Percentiles rank a stretch among this genome's conserved stretches.
These are phyloP conservation scores for Lyophyllum shimeji DNA, from an alignment of 768 basidiomycete species.

Conservation along the genomic window DNA sequence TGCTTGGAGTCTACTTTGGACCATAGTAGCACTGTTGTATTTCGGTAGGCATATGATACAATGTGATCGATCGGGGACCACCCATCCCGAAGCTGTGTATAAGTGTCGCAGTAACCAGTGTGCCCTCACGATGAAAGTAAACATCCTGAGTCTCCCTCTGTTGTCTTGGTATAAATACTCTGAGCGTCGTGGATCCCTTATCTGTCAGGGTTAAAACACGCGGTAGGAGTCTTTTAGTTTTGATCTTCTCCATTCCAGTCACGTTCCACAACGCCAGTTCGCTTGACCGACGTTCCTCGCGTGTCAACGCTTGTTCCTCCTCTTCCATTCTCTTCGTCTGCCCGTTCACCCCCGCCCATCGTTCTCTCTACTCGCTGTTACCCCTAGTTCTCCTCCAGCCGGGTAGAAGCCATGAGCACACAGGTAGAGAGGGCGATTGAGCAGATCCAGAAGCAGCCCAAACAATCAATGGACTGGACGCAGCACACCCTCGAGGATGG, in stretches of 20 bases:
- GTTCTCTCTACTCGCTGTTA: constrained; percentile 10
- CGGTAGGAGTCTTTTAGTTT: not conserved
- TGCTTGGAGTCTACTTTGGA: constrained; percentile 80
- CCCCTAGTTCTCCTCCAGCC: constrained; percentile 8
- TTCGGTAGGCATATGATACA: constrained; percentile 2
- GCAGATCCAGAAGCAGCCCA: constrained; percentile 54
- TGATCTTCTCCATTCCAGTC: constrained; percentile 16
- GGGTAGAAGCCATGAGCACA: constrained; percentile 37
- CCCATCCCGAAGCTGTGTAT: not conserved
- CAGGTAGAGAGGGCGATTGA: constrained; percentile 69
- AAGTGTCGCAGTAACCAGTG: not conserved
- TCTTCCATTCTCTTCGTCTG: constrained; percentile 8
- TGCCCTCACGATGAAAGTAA: not conserved
- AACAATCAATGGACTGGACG: constrained; percentile 83
- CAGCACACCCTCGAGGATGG: constrained; percentile 94
- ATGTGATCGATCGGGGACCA: constrained; percentile 3
- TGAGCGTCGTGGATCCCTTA: not conserved
- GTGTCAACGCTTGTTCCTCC: constrained; percentile 13
- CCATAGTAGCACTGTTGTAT: constrained; percentile 21
- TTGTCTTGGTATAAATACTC: not conserved
- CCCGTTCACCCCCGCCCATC: constrained; percentile 7
- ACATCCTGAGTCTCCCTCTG: not conserved
- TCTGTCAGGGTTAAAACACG: constrained; percentile 3
- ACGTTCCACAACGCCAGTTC: constrained; percentile 21
- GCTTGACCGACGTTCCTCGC: constrained; percentile 3